Base-by-base conservation (phyloP, 352 stramenopile species). In the Globisporangium spiculum region DNA sequence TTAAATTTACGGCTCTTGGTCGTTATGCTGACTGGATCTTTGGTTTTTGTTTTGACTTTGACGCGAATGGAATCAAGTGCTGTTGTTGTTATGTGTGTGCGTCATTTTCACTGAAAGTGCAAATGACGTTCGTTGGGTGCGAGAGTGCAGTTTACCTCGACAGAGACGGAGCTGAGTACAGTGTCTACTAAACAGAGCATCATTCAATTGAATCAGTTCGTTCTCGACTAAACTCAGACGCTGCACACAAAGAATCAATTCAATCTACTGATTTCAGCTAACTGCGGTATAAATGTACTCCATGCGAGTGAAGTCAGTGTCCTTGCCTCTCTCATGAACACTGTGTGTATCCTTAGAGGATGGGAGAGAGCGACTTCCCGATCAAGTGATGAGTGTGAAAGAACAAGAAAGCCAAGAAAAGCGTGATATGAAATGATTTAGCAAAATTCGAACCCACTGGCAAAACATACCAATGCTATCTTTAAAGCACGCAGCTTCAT, bases 281-380 rank as follows among this genome's bases (percentile, higher is more conserved):
- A 32, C 30, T 32, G 30, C 4, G 7, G 36, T 9, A 5, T 44
- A 16, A 6, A 44, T 44, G 0, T 18, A 46, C 38, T 46, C 38
- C 12, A 9, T 18, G 10, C 52, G 27, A 10, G 4, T 57, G 8
- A 26, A 30, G 9, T 16, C 3, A 20, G n/a, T 58, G n/a, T 30
- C 22, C 27, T 9, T 22, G 20, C 18, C 62, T 50, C 68, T 54
- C 4, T 70, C 64, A 32, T n/a, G 41, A 9, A n/a, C 4, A 50
- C 41, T 50, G 41, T 50, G 16, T 10, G 4, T 50, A 50, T 20
- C 41, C 7, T 48, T 7, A n/a, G 16, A 18, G 16, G 41, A 50
- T n/a, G 41, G 41, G 41, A 50, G 41, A 50, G 41, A 50, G 41
- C 7, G 4, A n/a, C 12, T 14, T n/a, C 38, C 14, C 16, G 5